Evolutionary conservation across 164 flowering plant species (phyloP), one percentile per base, ranked within the genome.

Genomic region (Echeveria elegans): DNA sequence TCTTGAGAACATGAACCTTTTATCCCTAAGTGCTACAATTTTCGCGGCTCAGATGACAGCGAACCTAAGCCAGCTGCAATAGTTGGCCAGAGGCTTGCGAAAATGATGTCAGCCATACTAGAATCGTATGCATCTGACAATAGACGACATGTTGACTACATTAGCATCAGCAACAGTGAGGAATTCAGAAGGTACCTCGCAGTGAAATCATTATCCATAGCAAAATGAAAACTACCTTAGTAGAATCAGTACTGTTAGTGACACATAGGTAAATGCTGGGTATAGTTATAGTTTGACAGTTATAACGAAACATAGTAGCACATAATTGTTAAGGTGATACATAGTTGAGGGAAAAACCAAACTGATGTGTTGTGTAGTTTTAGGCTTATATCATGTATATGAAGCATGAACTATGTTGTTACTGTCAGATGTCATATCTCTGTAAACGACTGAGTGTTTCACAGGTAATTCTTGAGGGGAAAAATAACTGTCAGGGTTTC

Each of bases 61-160:
- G 89, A 86, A 63, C 92, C 96, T 12, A 85, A 89, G 69, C 66
- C 79, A 2, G 90, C 90, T 24, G 76, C 82, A 21, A 34, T 37
- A 5, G 77, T 94, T 53, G 73, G 81, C 47, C 77, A 74, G 68
- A 84, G 73, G 79, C 87, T 94, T 41, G 72, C 79, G 50, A 89
- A 87, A 76, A 71, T 94, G 36, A 86, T 94, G 96, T 75, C 86
- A 15, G 99, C 99, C 50, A 82, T 91, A 34, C 85, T 94, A 1
- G 97, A 94, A 77, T 73, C 96, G 1, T 89, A 88, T 69, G 85
- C 92, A 26, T 86, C 97, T 19, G 96, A 89, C 31, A 94, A 91
- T 65, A 71, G 92, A 31, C 68, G 72, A n/a, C 85, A 81, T 72
- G 72, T 94, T 26, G 82, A 94, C 76, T 94, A 89, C 61, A 10